Conservation (phyloP, 2,329 filamentous ascomycete species). For the Coccinonectria pachysandricola region DNA sequence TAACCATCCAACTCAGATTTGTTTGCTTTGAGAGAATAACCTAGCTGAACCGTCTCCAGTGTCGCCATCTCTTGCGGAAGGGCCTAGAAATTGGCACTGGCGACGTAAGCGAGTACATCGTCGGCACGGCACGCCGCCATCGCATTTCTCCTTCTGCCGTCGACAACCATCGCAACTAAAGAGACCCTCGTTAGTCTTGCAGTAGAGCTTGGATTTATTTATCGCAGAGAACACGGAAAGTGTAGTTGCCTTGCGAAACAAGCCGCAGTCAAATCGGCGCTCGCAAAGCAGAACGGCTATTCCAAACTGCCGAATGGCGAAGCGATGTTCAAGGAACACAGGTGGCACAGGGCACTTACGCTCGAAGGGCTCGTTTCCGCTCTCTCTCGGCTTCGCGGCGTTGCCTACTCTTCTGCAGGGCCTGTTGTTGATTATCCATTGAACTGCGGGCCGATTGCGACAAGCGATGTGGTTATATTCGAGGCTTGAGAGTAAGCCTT, state of each 20-base stretch:
- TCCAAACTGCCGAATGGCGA: too few species aligned
- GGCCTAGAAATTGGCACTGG: slow-evolving; percentile 37
- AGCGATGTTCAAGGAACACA: neutral
- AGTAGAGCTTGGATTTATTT: too few species aligned
- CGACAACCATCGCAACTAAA: slow-evolving; percentile 43
- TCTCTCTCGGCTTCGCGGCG: slow-evolving; percentile 20
- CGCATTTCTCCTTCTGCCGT: slow-evolving; percentile 45
- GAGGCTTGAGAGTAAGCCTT: slow-evolving; percentile 12
- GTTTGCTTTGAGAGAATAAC: too few species aligned
- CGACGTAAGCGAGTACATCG: slow-evolving; percentile 40
- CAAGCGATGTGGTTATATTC: too few species aligned
- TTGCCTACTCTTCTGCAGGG: slow-evolving; percentile 19
- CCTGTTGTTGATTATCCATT: slow-evolving; percentile 21
- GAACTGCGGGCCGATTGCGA: slow-evolving; percentile 18
- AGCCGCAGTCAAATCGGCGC: too few species aligned
- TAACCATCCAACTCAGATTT: too few species aligned
- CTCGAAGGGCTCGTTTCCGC: slow-evolving; percentile 20
- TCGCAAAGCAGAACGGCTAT: too few species aligned
- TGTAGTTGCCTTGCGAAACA: too few species aligned
- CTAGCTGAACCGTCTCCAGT: slow-evolving; percentile 14
- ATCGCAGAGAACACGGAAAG: too few species aligned
- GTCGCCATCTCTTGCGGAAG: slow-evolving; percentile 19
- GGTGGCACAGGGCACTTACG: slow-evolving; percentile 13
- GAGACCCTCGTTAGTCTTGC: too few species aligned
- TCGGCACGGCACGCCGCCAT: slow-evolving; percentile 43